Conservation (phyloP, 352 stramenopile genomes). For the Pythium brachiatum region DNA sequence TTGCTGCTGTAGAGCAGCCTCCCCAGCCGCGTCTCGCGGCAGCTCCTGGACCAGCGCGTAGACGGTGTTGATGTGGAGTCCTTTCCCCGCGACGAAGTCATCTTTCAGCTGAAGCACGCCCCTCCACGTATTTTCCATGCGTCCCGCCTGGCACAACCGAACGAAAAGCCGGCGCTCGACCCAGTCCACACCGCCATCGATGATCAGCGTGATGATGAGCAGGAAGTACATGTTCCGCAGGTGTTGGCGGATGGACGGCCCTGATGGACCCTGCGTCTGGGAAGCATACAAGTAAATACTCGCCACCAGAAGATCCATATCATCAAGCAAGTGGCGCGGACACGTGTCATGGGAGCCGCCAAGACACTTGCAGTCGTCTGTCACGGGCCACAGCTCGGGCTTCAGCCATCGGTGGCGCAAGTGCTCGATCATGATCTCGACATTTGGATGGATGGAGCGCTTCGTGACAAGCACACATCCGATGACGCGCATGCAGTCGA, state of each 20-base stretch:
- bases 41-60: conserved; percentile 26
- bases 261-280: not conserved
- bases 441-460: conserved; percentile 44
- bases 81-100: conserved; percentile 33
- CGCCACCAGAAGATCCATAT: conserved; percentile 31
- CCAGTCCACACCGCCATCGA: conserved; percentile 49
- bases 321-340: conserved; percentile 33
- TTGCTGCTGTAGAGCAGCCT: not conserved
- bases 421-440: conserved; percentile 57
- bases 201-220: conserved; percentile 41
- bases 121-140: conserved; percentile 38
- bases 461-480: conserved; percentile 48
- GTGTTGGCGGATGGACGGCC: conserved; percentile 25
- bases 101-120: conserved; percentile 39
- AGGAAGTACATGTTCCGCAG: conserved; percentile 45
- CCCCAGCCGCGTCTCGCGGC: not conserved
- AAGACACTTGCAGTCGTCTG: conserved; percentile 35
- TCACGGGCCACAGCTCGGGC: conserved; percentile 31
- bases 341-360: conserved; percentile 18
- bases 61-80: conserved; percentile 30
- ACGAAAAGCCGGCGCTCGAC: conserved; percentile 41
- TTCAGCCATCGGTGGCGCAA: conserved; percentile 41
- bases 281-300: conserved; percentile 23
- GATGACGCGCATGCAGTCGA: conserved; percentile 49
- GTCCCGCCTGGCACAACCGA: conserved; percentile 33